Conservation (phyloP, 2,329 filamentous ascomycete species). For the Sclerotiophoma versabilis region DNA sequence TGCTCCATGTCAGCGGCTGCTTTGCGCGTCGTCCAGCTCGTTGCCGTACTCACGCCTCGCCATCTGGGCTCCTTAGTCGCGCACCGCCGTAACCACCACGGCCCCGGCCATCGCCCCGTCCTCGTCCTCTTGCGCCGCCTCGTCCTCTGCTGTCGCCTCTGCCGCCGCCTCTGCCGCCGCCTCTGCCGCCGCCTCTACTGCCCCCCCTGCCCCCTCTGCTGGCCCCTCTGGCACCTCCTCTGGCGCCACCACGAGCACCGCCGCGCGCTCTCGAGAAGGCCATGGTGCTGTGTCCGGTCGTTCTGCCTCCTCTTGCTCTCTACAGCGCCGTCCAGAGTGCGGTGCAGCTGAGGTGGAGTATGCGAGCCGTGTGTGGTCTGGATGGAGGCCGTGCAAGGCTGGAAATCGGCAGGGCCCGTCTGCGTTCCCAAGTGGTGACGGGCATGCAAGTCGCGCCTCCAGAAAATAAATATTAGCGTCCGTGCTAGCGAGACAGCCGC, state of each 20-base stretch:
- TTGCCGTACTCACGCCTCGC: slow-evolving; percentile 41
- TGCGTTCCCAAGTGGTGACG: not conserved
- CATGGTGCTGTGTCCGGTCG: slow-evolving; percentile 15
- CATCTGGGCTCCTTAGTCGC: slow-evolving; percentile 36
- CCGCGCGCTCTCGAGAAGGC: slow-evolving; percentile 25
- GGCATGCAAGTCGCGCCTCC: slow-evolving; percentile 1
- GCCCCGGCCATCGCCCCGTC: slow-evolving; percentile 38
- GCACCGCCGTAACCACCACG: slow-evolving; percentile 39
- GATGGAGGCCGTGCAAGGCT: not conserved
- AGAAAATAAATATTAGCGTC: slow-evolving; percentile 23
- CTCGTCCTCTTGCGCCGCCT: slow-evolving; percentile 37
- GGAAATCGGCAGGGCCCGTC: too few species aligned
- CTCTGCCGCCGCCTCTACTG: slow-evolving; percentile 1
- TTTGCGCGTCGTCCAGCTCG: slow-evolving; percentile 2
- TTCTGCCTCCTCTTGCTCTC: not conserved
- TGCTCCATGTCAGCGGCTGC: slow-evolving; percentile 24
- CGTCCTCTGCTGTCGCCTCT: slow-evolving; percentile 18
- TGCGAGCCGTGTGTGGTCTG: not conserved
- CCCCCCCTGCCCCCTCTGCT: slow-evolving; percentile 12
- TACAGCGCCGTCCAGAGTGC: not conserved
- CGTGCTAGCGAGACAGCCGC: slow-evolving; percentile 20
- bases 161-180: slow-evolving; percentile 33
- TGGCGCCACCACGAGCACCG: slow-evolving; percentile 5
- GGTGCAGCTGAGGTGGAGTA: not conserved
- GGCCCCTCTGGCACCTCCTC: slow-evolving; percentile 22